phyloP scores from a whole-genome alignment of 768 basidiomycete species.

The Leucocoprinus sp. region DNA sequence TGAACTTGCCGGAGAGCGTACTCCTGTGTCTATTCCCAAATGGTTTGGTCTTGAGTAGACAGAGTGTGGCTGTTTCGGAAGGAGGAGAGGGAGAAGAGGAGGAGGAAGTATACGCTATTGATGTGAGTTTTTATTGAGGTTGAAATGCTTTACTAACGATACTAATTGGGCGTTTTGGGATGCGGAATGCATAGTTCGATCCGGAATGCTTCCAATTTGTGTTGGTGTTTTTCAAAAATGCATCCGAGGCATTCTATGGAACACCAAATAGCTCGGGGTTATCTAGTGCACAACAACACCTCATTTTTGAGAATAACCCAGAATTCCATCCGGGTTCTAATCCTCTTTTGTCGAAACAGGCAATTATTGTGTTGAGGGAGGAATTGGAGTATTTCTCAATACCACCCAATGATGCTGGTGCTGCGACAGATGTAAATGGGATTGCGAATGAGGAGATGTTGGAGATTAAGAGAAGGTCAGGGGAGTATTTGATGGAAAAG shows the following conservation, averaged over 20 bases:
- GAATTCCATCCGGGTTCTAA: slow-evolving; percentile 67
- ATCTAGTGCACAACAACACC: slow-evolving; percentile 69
- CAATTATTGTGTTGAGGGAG: slow-evolving; percentile 96
- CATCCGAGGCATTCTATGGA: slow-evolving; percentile 90
- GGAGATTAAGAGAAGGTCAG: slow-evolving; percentile 79
- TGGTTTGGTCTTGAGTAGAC: slow-evolving; percentile 86
- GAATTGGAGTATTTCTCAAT: slow-evolving; percentile 99
- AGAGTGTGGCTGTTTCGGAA: slow-evolving; percentile 67
- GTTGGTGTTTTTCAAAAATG: slow-evolving; percentile 82
- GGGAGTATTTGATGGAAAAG: slow-evolving; percentile 81
- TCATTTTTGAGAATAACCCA: slow-evolving; percentile 55
- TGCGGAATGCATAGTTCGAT: slow-evolving; percentile 63
- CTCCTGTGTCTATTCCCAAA: slow-evolving; percentile 96
- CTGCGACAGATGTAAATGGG: slow-evolving; percentile 68
- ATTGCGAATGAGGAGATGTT: slow-evolving; percentile 72
- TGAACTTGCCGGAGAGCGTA: slow-evolving; percentile 97
- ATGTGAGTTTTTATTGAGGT: slow-evolving; percentile 52
- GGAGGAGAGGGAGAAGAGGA: slow-evolving; percentile 63
- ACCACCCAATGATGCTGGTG: slow-evolving; percentile 58
- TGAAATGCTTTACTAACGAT: slow-evolving; percentile 9
- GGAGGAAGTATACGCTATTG: slow-evolving; percentile 93
- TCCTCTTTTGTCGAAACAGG: slow-evolving; percentile 90
- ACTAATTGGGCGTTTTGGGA: neutral
- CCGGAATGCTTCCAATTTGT: slow-evolving; percentile 95
- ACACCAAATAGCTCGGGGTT: slow-evolving; percentile 64